Percentiles rank a stretch among this genome's conserved stretches.
Evolutionary conservation across 2,329 filamentous ascomycete species (phyloP).

Genomic region (Penicillium sp.): DNA sequence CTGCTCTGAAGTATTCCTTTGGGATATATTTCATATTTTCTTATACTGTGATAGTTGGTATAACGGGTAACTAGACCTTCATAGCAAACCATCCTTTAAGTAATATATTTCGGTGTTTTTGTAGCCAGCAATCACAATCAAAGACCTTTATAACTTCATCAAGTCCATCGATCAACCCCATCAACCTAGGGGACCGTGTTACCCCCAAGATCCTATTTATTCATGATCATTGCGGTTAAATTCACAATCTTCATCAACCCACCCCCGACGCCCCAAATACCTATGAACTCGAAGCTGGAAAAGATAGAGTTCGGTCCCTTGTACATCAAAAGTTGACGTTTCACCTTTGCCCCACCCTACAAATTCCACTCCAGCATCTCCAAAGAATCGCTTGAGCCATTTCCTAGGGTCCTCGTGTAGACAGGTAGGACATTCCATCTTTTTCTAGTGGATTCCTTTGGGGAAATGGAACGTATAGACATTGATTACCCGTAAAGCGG

Average conservation of each 20-base stretch:
- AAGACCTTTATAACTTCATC: background rate
- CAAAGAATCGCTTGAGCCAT: background rate
- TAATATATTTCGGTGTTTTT: background rate
- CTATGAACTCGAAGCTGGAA: no score
- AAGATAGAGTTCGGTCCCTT: no score
- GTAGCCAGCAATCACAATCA: background rate
- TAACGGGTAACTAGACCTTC: background rate
- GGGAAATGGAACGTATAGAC: background rate
- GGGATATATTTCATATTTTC: background rate
- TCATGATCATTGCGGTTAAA: background rate
- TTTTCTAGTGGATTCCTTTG: no score
- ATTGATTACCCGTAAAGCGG: background rate
- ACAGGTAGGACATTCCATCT: background rate
- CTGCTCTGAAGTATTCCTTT: no score
- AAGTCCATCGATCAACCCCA: background rate
- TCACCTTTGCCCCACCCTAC: background rate
- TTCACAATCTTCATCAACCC: background rate
- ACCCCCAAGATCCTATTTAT: background rate
- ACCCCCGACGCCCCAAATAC: no score
- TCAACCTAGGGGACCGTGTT: no score
- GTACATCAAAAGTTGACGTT: no score
- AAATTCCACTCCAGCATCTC: background rate
- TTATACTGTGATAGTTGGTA: background rate
- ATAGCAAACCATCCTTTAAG: background rate
- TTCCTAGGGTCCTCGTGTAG: background rate